Percentiles rank a stretch among this genome's conserved stretches.
Evolutionary conservation across 2,329 filamentous ascomycete species (phyloP).

Genomic region (Colletotrichum falcatum): DNA sequence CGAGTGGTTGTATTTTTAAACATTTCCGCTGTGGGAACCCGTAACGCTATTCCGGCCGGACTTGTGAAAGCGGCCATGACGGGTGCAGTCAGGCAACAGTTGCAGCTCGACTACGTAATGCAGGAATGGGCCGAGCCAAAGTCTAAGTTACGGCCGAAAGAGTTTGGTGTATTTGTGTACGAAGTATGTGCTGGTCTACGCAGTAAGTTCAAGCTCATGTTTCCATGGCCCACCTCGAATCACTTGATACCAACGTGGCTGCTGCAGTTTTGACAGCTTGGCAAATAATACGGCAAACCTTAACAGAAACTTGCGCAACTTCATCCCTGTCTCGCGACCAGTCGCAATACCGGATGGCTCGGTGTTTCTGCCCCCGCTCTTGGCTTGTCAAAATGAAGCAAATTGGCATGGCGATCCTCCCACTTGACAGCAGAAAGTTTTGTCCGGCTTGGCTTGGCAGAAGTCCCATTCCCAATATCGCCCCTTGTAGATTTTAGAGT

Average conservation of each 20-base stretch:
- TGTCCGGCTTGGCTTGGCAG: no score
- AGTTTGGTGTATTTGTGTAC: no score
- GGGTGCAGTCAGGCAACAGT: no score
- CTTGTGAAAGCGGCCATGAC: no score
- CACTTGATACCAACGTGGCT: slow-evolving; percentile 51
- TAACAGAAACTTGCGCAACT: background rate
- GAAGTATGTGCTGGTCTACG: no score
- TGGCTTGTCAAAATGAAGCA: background rate
- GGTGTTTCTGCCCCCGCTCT: background rate
- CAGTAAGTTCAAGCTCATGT: slow-evolving; percentile 6
- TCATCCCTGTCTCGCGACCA: slow-evolving; percentile 11
- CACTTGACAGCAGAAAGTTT: background rate
- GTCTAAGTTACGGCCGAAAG: background rate
- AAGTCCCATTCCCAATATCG: no score
- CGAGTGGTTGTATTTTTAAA: no score
- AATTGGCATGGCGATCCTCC: background rate
- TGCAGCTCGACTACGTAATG: no score
- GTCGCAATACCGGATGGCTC: background rate
- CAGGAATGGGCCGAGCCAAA: no score
- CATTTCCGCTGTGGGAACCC: background rate
- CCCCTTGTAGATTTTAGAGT: no score
- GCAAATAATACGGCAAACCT: slow-evolving; percentile 24
- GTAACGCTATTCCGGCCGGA: background rate
- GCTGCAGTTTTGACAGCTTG: background rate
- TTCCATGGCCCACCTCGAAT: background rate